Evolutionary conservation across 2,329 filamentous ascomycete species (phyloP), one percentile per base, ranked within the genome.

Genomic region (Verticillium zaregamsianum): DNA sequence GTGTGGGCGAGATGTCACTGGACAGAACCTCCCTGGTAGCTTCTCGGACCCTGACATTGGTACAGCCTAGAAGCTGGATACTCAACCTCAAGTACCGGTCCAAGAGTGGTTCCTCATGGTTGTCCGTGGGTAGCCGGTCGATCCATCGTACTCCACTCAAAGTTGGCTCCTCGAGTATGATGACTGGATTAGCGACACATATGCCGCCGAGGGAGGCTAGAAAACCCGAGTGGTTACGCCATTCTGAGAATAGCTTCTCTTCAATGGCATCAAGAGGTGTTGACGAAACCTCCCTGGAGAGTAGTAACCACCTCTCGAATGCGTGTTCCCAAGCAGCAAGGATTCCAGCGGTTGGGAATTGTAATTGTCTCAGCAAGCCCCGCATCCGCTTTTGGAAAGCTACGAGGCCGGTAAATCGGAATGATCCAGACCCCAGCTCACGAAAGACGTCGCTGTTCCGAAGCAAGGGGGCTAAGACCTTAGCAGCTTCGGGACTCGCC

Each of bases 201-300:
- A 87, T 82, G 2, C 88, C 87, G 15, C 86, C 87, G 5, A 90
- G 74, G 0, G 88, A 89, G 5, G 87, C 87, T 12, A 90, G 77
- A 65, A 90, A 89, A 0, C 88, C 88, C 1, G 87, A 89, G 67
- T 86, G 83, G 65, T 90, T 90, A 40, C 88, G 82, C 88, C 88
- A 90, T 68, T 90, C 86, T 1, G 83, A 80, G 15, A 89, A 73
- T 3, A 79, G 77, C 63, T 74, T 81, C 65, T 89, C 86, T 39
- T 86, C 81, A 20, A 86, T 73, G 8, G 72, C 72, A 25, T 88
- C 83, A 5, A 77, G 67, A 2, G 80, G 71, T 1, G 79, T 77
- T n/a, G 78, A 80, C 17, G 85, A 85, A 11, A 90, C 82, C 59
- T 89, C 84, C 66, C 86, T 87, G 9, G 86, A 88, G 7, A 90